phyloP scores from a whole-genome alignment of 2,329 filamentous ascomycete species.

The Beauveria sp. region DNA sequence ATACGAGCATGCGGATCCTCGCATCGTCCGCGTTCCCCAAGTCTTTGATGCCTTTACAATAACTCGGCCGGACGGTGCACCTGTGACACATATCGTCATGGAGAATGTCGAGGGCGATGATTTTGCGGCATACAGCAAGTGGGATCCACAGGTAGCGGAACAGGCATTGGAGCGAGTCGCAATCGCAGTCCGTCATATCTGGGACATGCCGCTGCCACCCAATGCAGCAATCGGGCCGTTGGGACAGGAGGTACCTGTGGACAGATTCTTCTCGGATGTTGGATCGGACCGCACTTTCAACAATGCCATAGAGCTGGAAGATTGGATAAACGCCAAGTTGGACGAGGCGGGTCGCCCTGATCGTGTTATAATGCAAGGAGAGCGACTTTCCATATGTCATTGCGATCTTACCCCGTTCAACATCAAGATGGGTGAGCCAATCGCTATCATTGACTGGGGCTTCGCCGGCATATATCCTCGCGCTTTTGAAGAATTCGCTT shows the following conservation, averaged over 20 bases:
- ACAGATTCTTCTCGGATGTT: constrained; percentile 9
- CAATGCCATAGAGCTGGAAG: neutral
- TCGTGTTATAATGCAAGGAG: constrained; percentile 5
- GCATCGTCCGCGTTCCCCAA: constrained; percentile 7
- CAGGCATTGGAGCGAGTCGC: neutral
- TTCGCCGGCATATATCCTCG: constrained; percentile 10
- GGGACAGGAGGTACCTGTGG: neutral
- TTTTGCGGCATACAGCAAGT: neutral
- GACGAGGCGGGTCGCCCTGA: neutral
- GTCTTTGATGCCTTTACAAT: constrained; percentile 3
- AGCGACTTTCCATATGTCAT: constrained; percentile 9
- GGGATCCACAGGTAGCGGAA: neutral
- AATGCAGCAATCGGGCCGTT: constrained; percentile 1
- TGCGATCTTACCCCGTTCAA: constrained; percentile 10
- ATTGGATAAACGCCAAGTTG: neutral
- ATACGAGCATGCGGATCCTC: constrained; percentile 3
- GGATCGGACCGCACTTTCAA: constrained; percentile 2
- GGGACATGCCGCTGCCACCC: constrained; percentile 7
- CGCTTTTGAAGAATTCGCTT: constrained; percentile 7
- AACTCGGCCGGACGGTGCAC: neutral
- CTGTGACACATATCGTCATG: constrained; percentile 9
- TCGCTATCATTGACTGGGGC: constrained; percentile 8
- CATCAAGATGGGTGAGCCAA: constrained; percentile 9
- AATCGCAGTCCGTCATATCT: neutral
- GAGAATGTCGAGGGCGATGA: constrained; percentile 9